Evolutionary conservation across 495 filamentous ascomycete species (phyloP).

Genomic region (Aspergillus ellipticus): DNA sequence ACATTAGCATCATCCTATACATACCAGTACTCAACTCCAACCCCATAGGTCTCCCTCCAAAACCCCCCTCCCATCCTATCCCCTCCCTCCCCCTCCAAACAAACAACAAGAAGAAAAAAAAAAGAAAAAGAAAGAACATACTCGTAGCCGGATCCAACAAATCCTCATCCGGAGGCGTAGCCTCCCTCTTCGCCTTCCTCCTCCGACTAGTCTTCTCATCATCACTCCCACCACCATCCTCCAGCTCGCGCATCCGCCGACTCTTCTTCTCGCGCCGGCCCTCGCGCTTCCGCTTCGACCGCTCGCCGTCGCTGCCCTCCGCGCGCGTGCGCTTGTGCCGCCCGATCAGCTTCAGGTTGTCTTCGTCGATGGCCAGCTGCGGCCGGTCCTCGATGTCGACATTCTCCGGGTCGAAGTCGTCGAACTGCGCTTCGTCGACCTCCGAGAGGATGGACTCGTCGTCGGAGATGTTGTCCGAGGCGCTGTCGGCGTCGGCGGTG

Average conservation of each 20-base stretch:
- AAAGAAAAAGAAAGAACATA: slow-evolving; percentile 22
- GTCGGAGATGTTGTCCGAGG: slow-evolving; percentile 55
- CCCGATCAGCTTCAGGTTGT: slow-evolving; percentile 70
- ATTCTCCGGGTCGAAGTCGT: slow-evolving; percentile 78
- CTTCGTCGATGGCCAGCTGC: slow-evolving; percentile 79
- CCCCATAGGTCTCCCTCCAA: no score
- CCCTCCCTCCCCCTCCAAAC: no score
- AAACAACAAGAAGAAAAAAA: no score
- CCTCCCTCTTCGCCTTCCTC: slow-evolving; percentile 48
- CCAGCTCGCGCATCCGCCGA: slow-evolving; percentile 52
- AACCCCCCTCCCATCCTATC: neutral
- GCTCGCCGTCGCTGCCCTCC: slow-evolving; percentile 49
- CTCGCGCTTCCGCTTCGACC: slow-evolving; percentile 69
- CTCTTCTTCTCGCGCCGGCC: slow-evolving; percentile 74
- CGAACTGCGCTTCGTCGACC: slow-evolving; percentile 91
- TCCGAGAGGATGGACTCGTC: slow-evolving; percentile 87
- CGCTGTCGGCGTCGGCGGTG: slow-evolving; percentile 12
- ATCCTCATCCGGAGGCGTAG: slow-evolving; percentile 63
- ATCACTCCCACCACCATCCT: slow-evolving; percentile 51
- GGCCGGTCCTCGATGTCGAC: slow-evolving; percentile 74
- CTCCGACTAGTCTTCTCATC: slow-evolving; percentile 52
- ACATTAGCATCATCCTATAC: slow-evolving; percentile 1
- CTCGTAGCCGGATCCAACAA: slow-evolving; percentile 51
- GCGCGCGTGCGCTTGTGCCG: slow-evolving; percentile 80
- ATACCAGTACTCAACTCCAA: no score